Conservation (phyloP, 225 moss, liverwort and hornwort species). For the Asterella californica region DNA sequence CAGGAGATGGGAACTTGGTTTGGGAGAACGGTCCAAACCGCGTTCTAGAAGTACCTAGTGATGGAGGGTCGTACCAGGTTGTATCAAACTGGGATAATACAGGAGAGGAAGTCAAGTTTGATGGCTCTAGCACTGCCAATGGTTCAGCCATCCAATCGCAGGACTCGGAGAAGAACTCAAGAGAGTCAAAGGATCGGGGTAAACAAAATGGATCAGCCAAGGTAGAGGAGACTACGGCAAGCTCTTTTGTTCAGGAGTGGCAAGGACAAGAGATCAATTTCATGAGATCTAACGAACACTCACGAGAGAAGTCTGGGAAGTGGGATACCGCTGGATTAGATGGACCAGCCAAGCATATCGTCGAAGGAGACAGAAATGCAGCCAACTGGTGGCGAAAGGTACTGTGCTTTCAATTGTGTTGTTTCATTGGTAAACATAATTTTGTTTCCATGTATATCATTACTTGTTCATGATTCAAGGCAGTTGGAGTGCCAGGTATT, state of each 20-base stretch:
- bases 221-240: constrained; percentile 29
- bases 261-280: constrained; percentile 52
- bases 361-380: constrained; percentile 71
- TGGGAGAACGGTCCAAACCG: constrained; percentile 90
- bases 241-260: constrained; percentile 74
- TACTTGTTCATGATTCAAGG: background rate
- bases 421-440: background rate
- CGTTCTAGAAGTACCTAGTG: constrained; percentile 45
- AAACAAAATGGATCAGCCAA: constrained; percentile 15
- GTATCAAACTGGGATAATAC: constrained; percentile 77
- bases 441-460: background rate
- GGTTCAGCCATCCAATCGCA: constrained; percentile 6
- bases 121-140: constrained; percentile 28
- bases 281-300: constrained; percentile 56
- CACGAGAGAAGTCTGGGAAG: constrained; percentile 54
- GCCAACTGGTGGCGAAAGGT: constrained; percentile 99
- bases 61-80: constrained; percentile 52
- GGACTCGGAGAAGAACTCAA: background rate
- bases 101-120: constrained; percentile 55
- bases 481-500: background rate
- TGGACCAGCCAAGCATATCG: constrained; percentile 67
- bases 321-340: constrained; percentile 78
- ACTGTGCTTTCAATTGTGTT: background rate
- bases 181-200: background rate
- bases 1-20: constrained; percentile 58